Base-by-base conservation (phyloP, 1,284 basidiomycete genomes). In the Tilletiopsis washingtonensis region DNA sequence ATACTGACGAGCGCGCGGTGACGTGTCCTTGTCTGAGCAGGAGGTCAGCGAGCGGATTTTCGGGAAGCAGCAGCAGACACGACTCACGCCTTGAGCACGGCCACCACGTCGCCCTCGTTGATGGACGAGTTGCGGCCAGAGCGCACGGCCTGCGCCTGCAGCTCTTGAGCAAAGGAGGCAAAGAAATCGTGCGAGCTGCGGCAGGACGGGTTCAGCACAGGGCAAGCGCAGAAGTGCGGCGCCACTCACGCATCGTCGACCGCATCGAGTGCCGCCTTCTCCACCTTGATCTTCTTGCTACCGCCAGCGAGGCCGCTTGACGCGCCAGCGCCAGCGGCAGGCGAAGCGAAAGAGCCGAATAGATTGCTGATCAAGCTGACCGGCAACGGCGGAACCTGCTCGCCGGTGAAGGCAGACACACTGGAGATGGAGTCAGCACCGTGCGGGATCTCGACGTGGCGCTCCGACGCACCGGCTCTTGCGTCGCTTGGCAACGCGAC, bases 131-230 rank as follows among this genome's bases (percentile, higher is more conserved):
- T 34, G n/a, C 43, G n/a, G 12, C 43, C 43, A 4, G 20, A 7
- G 14, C 25, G 17, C 24, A 14, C 20, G 21, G 43, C 43, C 37
- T 34, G 23, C 5, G 12, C 20, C 12, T 11, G n/a, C 11, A 45
- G 17, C 43, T 45, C 15, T 21, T 32, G 43, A 3, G 47, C 20
- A 17, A 49, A 46, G 15, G 26, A 7, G 17, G 42, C 40, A 9
- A 49, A 44, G 43, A 44, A 49, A 11, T 49, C 42, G 42, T 49
- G 46, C 21, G 47, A 3, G 20, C 47, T 49, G 20, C n/a, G n/a
- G n/a, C n/a, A n/a, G n/a, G n/a, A n/a, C n/a, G n/a, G n/a, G 9
- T 34, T 34, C n/a, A 27, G 20, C 11, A 27, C 6, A 43, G 5
- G 24, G 42, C 9, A 9, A 43, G n/a, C 7, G n/a, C 29, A 36